These are phyloP conservation scores for Solanum hybrid DNA, from an alignment of 305 asterid genomes.

Conservation along the genomic window DNA sequence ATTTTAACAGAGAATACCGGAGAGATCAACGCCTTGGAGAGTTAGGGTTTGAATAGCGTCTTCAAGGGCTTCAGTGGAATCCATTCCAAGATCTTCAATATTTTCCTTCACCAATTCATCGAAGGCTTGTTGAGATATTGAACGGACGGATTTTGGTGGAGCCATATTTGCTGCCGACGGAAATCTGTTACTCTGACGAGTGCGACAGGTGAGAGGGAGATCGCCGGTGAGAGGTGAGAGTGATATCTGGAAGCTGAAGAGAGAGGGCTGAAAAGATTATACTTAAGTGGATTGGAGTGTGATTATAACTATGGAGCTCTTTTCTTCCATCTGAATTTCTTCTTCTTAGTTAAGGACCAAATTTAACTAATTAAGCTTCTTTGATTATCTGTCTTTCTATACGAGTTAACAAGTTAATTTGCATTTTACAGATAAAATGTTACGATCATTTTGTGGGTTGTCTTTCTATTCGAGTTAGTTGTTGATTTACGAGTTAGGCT, in stretches of 20 bases:
- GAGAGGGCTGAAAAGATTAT: neutral
- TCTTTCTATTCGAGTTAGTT: neutral
- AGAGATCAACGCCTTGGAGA: slow-evolving; percentile 89
- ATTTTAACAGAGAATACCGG: slow-evolving; percentile 28
- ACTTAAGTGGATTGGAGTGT: neutral
- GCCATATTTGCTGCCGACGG: slow-evolving; percentile 34
- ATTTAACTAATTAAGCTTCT: neutral
- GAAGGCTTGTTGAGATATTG: slow-evolving; percentile 81
- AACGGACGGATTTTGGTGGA: slow-evolving; percentile 48
- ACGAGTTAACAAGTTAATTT: neutral
- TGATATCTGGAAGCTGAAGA: neutral
- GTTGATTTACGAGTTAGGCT: no score
- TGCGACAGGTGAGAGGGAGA: neutral
- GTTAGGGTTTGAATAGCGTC: slow-evolving; percentile 86
- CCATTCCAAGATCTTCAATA: slow-evolving; percentile 89
- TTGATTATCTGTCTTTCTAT: neutral
- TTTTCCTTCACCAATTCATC: slow-evolving; percentile 91
- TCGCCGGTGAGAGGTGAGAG: neutral
- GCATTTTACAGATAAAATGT: neutral
- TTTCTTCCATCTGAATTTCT: no score
- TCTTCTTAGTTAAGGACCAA: no score
- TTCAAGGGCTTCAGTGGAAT: slow-evolving; percentile 74
- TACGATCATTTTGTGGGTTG: neutral
- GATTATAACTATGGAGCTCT: neutral
- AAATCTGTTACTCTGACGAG: neutral